Conservation (phyloP, 2,329 filamentous ascomycete species). For the Nemania abortiva region DNA sequence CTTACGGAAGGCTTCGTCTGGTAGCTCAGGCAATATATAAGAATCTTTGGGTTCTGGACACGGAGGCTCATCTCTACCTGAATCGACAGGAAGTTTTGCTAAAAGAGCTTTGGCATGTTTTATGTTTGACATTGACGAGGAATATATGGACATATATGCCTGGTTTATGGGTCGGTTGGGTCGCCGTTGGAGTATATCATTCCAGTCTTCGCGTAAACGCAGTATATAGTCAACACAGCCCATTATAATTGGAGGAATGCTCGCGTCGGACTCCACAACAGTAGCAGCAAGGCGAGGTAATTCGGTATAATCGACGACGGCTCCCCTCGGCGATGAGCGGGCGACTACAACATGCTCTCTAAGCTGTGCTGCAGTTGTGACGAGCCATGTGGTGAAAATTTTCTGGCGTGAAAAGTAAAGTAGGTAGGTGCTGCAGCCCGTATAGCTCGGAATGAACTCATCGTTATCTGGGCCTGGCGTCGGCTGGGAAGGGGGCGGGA, state of each 20-base stretch:
- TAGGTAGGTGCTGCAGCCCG: conserved; percentile 9
- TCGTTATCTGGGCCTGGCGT: neutral
- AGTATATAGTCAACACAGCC: conserved; percentile 16
- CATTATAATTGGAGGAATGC: neutral
- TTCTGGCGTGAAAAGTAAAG: conserved; percentile 9
- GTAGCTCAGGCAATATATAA: conserved; percentile 6
- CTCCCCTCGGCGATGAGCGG: no score
- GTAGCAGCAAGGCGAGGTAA: neutral
- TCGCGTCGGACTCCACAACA: neutral
- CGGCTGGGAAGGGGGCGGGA: no score
- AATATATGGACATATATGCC: neutral
- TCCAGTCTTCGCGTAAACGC: conserved; percentile 8
- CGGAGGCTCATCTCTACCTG: neutral
- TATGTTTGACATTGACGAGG: neutral
- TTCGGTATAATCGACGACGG: neutral
- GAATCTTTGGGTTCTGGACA: neutral
- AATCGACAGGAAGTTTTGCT: neutral
- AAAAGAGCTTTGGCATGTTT: neutral
- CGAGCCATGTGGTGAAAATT: conserved; percentile 28
- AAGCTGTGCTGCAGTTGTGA: neutral
- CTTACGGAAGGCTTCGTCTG: conserved; percentile 31
- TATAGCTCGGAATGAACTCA: neutral
- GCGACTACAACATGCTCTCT: neutral
- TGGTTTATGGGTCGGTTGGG: neutral
- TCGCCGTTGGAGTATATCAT: neutral